phyloP scores from a whole-genome alignment of 2,329 filamentous ascomycete genomes.

The Colletotrichum simmondsii region DNA sequence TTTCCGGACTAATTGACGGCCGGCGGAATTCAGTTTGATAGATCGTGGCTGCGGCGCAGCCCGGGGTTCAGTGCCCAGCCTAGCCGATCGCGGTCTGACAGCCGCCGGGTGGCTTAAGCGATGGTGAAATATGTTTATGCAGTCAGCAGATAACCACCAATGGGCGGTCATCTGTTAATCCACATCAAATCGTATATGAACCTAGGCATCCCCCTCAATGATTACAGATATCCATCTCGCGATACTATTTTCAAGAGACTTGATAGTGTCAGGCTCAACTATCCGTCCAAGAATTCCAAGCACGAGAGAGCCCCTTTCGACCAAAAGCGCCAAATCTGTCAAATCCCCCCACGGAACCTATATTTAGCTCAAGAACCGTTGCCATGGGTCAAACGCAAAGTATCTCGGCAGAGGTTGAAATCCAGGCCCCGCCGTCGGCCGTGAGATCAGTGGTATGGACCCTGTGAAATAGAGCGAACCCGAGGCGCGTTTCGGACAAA shows the following conservation, averaged over 20 bases:
- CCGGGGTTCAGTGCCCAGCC: not conserved
- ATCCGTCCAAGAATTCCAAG: not conserved
- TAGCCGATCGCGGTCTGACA: not conserved
- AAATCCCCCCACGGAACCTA: not conserved
- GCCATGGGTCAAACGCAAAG: not conserved
- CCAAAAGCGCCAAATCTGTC: not conserved
- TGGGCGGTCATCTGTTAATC: not conserved
- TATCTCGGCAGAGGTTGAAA: not conserved
- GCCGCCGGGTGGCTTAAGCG: not conserved
- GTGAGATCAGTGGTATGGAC: constrained; percentile 12
- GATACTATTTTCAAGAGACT: not conserved
- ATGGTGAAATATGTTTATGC: not conserved
- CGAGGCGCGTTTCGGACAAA: not conserved
- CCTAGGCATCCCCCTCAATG: not conserved
- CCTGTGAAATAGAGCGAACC: not conserved
- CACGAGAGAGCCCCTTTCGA: not conserved
- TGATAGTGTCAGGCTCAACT: not conserved
- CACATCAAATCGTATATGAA: not conserved
- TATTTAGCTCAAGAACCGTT: not conserved
- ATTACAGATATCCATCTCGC: too few relatives aligned
- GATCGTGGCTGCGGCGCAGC: not conserved
- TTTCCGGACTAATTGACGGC: not conserved
- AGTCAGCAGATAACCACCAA: not conserved
- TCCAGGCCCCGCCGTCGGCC: not conserved
- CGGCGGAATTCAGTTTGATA: not conserved